Percentiles rank a stretch among this genome's conserved stretches.
These are phyloP conservation scores for Carex parvula DNA, from an alignment of 176 grass and related monocot species.

Conservation along the genomic window DNA sequence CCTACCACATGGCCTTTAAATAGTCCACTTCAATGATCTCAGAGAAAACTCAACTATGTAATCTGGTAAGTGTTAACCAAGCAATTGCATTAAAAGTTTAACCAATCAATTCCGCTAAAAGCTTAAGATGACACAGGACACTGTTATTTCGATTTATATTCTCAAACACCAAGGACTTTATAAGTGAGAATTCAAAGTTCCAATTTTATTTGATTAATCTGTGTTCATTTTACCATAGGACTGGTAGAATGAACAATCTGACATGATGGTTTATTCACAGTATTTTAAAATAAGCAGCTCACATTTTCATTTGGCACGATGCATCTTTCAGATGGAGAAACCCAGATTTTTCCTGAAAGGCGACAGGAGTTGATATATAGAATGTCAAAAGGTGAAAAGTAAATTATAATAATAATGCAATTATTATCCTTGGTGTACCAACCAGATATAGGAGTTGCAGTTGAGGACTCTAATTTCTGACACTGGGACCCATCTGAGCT, in stretches of 20 bases:
- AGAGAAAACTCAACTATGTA: background rate
- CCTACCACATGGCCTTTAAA: background rate
- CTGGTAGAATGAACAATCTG: background rate
- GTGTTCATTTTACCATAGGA: too few species aligned
- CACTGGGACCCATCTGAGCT: conserved; percentile 59
- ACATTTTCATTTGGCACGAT: conserved; percentile 49
- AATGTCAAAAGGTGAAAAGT: background rate
- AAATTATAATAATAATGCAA: background rate
- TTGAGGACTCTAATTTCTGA: conserved; percentile 59
- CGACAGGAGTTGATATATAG: background rate
- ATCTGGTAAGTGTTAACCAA: background rate
- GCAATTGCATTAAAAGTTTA: background rate
- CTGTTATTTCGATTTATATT: too few species aligned
- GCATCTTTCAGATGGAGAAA: conserved; percentile 48
- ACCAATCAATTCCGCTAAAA: too few species aligned
- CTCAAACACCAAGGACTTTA: background rate
- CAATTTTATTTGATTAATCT: background rate
- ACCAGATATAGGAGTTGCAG: conserved; percentile 46
- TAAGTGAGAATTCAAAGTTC: background rate
- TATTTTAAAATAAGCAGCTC: conserved; percentile 19
- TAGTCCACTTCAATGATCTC: background rate
- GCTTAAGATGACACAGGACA: too few species aligned
- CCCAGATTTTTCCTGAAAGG: conserved; percentile 39
- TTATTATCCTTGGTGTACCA: background rate
- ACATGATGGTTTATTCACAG: background rate